Base-by-base conservation (phyloP, 2,329 filamentous ascomycete species). In the Cercospora zeae-maydis region DNA sequence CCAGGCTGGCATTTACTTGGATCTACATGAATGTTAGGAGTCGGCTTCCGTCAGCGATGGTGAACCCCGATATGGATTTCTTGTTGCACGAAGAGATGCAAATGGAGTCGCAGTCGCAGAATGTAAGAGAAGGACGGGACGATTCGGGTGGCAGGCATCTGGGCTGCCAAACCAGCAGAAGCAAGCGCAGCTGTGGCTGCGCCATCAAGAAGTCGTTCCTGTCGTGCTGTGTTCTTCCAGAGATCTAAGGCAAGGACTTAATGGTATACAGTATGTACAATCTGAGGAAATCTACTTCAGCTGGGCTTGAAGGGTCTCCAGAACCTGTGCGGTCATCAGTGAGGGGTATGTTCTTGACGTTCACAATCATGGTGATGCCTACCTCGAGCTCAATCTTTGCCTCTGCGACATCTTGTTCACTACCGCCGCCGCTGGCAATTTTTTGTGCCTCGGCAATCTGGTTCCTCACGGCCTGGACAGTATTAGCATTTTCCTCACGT, bases 321-420 rank as follows among this genome's bases (percentile, higher is more conserved):
- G 84, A 75, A 93, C 89, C 90, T 93, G 69, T 16, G 11, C 2
- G 10, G 51, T 60, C 62, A 59, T 66, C 55, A 54, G 49, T 45
- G 30, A 4, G 31, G 8, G 24, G 24, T 27, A 27, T 47, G 4
- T 21, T 30, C 27, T 51, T 11, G 14, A 36, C 6, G 13, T 9
- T 9, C 21, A 13, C 31, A 49, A 36, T 78, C 73, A 76, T 74
- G 67, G 36, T 67, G 67, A 30, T 63, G 71, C 74, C 73, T 80
- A 59, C 93, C 92, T 99, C 95, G 72, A 99, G 82, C 86, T 98
- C 93, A 78, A 99, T 93, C 87, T 97, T 98, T 71, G 95, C 95
- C 87, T 99, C 95, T 69, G 93, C 93, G 81, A 98, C 91, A 76
- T 98, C 95, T 82, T 92, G 89, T 86, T 97, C 95, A 80, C 92